Evolutionary conservation across 2,329 filamentous ascomycete genomes (phyloP).

Genomic region (Graphilbum sp.): DNA sequence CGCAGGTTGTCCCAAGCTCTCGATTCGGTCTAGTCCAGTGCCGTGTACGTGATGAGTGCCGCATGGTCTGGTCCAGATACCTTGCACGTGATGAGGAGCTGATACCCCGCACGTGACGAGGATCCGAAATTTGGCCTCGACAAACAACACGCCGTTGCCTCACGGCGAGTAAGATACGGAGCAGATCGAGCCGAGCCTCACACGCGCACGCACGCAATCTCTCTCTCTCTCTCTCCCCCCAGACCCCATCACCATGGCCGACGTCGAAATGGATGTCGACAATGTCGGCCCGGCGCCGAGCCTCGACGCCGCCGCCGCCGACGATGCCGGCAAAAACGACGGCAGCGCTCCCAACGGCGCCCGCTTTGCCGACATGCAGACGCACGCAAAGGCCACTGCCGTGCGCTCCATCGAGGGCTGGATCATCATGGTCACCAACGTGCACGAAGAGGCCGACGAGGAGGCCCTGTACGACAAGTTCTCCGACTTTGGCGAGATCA

Average conservation of each 20-base stretch:
- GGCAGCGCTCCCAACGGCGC: constrained; percentile 1
- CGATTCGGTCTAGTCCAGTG: too few species aligned
- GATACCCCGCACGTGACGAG: too few species aligned
- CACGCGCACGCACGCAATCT: too few species aligned
- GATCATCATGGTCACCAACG: constrained; percentile 76
- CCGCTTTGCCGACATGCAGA: constrained; percentile 43
- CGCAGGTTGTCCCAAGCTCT: too few species aligned
- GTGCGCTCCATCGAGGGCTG: constrained; percentile 80
- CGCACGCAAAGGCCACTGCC: constrained; percentile 56
- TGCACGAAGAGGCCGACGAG: constrained; percentile 76
- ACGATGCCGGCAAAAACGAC: constrained; percentile 17
- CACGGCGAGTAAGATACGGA: too few species aligned
- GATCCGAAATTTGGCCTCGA: too few species aligned
- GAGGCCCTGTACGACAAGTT: constrained; percentile 71
- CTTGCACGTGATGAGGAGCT: too few species aligned
- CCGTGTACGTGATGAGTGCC: too few species aligned
- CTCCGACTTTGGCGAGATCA: constrained; percentile 72
- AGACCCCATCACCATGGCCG: constrained; percentile 7
- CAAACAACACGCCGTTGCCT: too few species aligned
- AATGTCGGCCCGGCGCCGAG: background rate
- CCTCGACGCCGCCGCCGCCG: background rate
- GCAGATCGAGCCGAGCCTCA: too few species aligned
- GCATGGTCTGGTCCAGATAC: too few species aligned
- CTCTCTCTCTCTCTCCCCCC: too few species aligned
- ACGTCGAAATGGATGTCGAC: constrained; percentile 22